A percentile compares a stretch with the other conserved stretches of the same genome.
phyloP scores from a whole-genome alignment of 2,329 filamentous ascomycete species.

The Tympanopsis confertula region DNA sequence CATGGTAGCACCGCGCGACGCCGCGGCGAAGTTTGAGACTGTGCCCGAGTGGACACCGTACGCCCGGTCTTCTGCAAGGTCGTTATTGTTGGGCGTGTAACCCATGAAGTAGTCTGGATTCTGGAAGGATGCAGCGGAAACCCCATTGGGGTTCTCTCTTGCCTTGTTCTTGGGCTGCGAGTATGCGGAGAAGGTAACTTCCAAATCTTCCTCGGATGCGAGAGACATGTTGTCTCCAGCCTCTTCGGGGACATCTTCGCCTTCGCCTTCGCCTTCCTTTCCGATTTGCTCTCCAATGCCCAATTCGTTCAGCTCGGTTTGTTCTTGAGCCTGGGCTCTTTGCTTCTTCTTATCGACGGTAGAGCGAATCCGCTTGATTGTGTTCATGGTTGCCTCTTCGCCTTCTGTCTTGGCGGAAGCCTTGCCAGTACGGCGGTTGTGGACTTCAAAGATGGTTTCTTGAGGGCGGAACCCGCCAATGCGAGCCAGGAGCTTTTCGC shows the following conservation, averaged over 20 bases:
- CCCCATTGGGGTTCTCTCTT: slow-evolving; percentile 40
- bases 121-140: slow-evolving; percentile 53
- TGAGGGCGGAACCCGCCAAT: slow-evolving; percentile 80
- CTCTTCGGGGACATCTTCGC: slow-evolving; percentile 19
- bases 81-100: slow-evolving; percentile 72
- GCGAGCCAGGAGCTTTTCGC: slow-evolving; percentile 75
- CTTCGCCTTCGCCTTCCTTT: slow-evolving; percentile 14
- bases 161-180: neutral
- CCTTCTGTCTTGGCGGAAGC: slow-evolving; percentile 43
- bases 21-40: slow-evolving; percentile 69
- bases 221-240: slow-evolving; percentile 41
- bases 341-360: slow-evolving; percentile 24
- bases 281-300: slow-evolving; percentile 5
- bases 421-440: slow-evolving; percentile 33
- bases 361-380: slow-evolving; percentile 54
- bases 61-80: slow-evolving; percentile 76
- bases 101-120: slow-evolving; percentile 93
- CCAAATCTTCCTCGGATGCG: slow-evolving; percentile 50
- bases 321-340: slow-evolving; percentile 15
- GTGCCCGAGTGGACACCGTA: slow-evolving; percentile 85
- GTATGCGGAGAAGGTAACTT: slow-evolving; percentile 50
- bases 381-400: slow-evolving; percentile 60
- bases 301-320: neutral
- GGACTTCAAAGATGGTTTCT: slow-evolving; percentile 95
- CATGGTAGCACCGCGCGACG: slow-evolving; percentile 80